These are phyloP conservation scores for Litsea cubeba DNA, from an alignment of 164 flowering plant species.

Conservation along the genomic window DNA sequence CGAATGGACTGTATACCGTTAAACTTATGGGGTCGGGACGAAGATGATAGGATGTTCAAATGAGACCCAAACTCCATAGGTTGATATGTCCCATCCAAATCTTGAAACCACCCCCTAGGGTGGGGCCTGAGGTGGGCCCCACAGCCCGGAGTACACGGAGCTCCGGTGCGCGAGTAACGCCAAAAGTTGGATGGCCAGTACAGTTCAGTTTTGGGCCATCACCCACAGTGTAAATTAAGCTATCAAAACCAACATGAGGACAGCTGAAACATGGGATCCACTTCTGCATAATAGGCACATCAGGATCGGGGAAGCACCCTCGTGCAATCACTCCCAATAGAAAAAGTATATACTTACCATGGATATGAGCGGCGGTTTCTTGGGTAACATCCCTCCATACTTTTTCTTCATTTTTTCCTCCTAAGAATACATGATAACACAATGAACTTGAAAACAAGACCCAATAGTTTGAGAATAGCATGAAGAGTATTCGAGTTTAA, in stretches of 20 bases:
- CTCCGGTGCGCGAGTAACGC: no score
- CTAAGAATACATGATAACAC: constrained; percentile 31
- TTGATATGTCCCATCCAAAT: no score
- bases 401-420: constrained; percentile 69
- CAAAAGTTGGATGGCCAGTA: not conserved
- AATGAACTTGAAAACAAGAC: not conserved
- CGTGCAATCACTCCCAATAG: not conserved
- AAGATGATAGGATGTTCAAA: no score
- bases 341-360: constrained; percentile 39
- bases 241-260: not conserved
- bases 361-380: constrained; percentile 75
- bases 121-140: no score
- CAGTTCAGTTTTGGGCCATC: not conserved
- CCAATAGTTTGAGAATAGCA: not conserved
- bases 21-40: no score
- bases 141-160: no score
- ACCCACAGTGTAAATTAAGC: not conserved
- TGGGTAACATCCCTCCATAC: constrained; percentile 77
- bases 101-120: no score
- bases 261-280: not conserved
- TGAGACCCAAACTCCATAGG: no score
- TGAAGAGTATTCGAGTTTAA: no score
- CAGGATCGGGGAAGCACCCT: not conserved
- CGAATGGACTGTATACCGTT: no score
- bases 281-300: not conserved